Base-by-base conservation (phyloP, 805 yeast genomes). In the Cyberlindnera americana region DNA sequence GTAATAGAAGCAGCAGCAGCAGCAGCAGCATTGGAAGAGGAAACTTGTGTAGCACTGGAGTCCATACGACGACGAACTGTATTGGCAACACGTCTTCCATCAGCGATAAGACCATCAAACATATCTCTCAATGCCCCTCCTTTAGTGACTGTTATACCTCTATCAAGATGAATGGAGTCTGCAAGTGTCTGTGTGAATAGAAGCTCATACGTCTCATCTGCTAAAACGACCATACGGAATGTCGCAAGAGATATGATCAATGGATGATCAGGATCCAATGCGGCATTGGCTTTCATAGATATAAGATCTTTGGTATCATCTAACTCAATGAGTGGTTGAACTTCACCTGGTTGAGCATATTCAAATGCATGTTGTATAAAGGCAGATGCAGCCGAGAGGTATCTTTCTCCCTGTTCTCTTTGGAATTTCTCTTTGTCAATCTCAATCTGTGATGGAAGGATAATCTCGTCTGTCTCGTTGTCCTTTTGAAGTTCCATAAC, bases 191-290 rank as follows among this genome's bases (percentile, higher is more conserved):
- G 66, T 12, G 86, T 71, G 64, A 93, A 93, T 46, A 91, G 78
- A 29, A 83, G 67, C 60, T 93, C 98, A 50, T 88, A 83, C 0
- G 96, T 85, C 54, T 89, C 98, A 59, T 90, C 96, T 0, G 98
- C 97, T 6, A 91, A 67, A 6, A 93, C 66, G 1, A 93, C 95
- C 99, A 91, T 91, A 46, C 98, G 69, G 65, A 91, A 91, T 0
- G 96, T 89, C 0, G 98, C 87, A 14, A 88, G 66, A 38, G 83
- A 85, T 37, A 90, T 71, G 42, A 66, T 77, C 9, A 82, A 78
- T 1, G 95, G 95, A 23, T 81, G 75, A 23, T 75, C 70, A 3
- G 96, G 96, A 56, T 88, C 86, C 27, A 88, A 65, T 0, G 95
- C 96, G 5, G 78, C 86, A 56, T 89, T 88, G 35, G 87, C 88